Evolutionary conservation across 176 grass and related monocot species (phyloP).

Genomic region (Cenchrus americanus): DNA sequence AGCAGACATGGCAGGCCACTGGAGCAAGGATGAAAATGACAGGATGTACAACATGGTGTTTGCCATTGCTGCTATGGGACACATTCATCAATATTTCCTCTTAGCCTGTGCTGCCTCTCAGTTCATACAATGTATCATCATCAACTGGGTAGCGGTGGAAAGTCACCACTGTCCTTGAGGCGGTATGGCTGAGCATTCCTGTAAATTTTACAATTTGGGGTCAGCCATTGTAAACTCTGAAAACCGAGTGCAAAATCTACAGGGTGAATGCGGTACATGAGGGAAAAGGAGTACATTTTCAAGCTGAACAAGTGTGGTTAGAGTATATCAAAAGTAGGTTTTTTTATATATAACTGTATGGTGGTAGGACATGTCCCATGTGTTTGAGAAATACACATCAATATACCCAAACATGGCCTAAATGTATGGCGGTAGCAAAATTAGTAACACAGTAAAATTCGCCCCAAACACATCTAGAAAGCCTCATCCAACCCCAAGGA

Average conservation of each 20-base stretch:
- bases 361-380: too few relatives aligned
- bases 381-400: too few relatives aligned
- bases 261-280: slow-evolving; percentile 1
- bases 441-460: background rate
- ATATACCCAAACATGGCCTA: too few relatives aligned
- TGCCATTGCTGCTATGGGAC: background rate
- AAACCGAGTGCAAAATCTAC: slow-evolving; percentile 18
- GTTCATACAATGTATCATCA: slow-evolving; percentile 4
- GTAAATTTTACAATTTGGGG: slow-evolving; percentile 20
- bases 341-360: too few relatives aligned
- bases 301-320: too few relatives aligned
- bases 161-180: slow-evolving; percentile 86
- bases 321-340: too few relatives aligned
- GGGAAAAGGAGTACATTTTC: background rate
- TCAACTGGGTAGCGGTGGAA: slow-evolving; percentile 83
- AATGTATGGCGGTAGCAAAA: too few relatives aligned
- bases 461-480: background rate
- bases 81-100: slow-evolving; percentile 28
- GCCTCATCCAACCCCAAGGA: background rate
- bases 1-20: background rate
- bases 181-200: slow-evolving; percentile 65
- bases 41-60: slow-evolving; percentile 22
- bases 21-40: slow-evolving; percentile 18
- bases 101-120: background rate
- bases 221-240: slow-evolving; percentile 25